Evolutionary conservation across 257 asterid genomes (phyloP).

Genomic region (Nicotiana attenuata): DNA sequence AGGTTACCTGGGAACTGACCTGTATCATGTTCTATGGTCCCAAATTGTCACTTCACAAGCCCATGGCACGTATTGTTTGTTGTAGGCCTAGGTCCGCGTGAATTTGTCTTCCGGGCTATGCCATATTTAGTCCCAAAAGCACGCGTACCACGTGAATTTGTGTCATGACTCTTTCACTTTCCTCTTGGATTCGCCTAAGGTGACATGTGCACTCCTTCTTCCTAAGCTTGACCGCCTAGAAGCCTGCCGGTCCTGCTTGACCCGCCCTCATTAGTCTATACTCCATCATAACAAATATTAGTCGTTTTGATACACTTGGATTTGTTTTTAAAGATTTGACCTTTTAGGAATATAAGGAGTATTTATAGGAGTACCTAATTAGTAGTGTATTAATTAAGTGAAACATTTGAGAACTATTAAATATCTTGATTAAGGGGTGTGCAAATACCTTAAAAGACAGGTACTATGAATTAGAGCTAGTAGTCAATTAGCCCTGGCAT

Average conservation of each 20-base stretch:
- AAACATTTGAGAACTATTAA: not conserved
- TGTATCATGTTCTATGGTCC: not conserved
- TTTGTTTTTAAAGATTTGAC: not conserved
- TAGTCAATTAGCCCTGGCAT: not conserved
- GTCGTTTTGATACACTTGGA: not conserved
- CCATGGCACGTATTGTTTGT: too few relatives aligned
- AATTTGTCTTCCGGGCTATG: too few relatives aligned
- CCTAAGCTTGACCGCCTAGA: too few relatives aligned
- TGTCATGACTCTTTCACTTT: too few relatives aligned
- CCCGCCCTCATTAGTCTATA: too few relatives aligned
- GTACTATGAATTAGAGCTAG: not conserved
- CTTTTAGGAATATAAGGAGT: not conserved
- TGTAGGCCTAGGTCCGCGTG: too few relatives aligned
- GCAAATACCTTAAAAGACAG: not conserved
- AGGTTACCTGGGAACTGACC: not conserved
- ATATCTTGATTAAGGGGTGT: not conserved
- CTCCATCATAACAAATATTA: not conserved
- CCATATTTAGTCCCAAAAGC: too few relatives aligned
- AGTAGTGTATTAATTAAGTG: not conserved
- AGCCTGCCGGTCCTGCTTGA: too few relatives aligned
- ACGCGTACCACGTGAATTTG: too few relatives aligned
- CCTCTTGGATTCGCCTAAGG: too few relatives aligned
- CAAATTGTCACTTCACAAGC: too few relatives aligned
- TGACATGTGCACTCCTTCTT: too few relatives aligned
- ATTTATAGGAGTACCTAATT: not conserved